Evolutionary conservation across 805 yeast species (phyloP).

Genomic region (Cyberlindnera saturnus): DNA sequence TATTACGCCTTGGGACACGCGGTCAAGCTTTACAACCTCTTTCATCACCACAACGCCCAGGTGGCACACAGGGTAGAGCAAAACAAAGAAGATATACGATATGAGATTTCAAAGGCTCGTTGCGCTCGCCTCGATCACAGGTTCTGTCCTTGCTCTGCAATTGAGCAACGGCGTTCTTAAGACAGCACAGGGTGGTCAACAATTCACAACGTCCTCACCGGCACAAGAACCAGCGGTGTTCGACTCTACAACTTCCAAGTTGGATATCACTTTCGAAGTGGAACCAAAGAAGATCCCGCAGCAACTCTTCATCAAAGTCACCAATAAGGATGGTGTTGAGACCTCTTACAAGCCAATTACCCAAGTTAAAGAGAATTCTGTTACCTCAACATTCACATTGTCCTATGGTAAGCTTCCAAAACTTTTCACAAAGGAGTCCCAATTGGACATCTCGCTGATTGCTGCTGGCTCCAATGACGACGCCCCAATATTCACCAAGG

Average conservation of each 20-base stretch:
- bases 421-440: conserved; percentile 14
- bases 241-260: conserved; percentile 9
- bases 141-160: conserved; percentile 12
- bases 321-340: conserved; percentile 19
- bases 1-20: too few species aligned
- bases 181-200: conserved; percentile 8
- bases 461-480: conserved; percentile 12
- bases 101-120: conserved; percentile 13
- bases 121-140: conserved; percentile 8
- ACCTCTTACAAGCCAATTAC: conserved; percentile 21
- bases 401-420: conserved; percentile 19
- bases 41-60: too few species aligned
- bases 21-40: too few species aligned
- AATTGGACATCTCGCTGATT: conserved; percentile 14
- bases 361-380: conserved; percentile 6
- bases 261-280: conserved; percentile 17
- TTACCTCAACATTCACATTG: conserved; percentile 10
- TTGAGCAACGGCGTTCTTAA: conserved; percentile 14
- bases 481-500: conserved; percentile 6
- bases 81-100: background rate
- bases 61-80: too few species aligned
- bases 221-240: conserved; percentile 10
- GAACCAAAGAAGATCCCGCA: conserved; percentile 19
- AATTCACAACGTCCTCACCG: conserved; percentile 7
- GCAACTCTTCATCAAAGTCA: conserved; percentile 18